phyloP scores from a whole-genome alignment of 495 filamentous ascomycete species.

The Amniculicola lignicola region DNA sequence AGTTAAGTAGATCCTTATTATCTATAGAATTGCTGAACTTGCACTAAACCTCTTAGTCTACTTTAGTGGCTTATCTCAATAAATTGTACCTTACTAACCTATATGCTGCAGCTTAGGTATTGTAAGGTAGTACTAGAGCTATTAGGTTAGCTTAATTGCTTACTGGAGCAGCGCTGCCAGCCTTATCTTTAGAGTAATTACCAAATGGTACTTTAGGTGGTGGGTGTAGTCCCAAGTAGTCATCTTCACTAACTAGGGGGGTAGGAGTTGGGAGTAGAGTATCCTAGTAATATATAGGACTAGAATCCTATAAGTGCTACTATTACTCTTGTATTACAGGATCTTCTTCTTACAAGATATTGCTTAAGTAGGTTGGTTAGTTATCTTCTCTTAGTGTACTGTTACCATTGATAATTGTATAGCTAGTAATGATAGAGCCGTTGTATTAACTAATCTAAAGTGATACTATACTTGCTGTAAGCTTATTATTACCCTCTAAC shows the following conservation, averaged over 20 bases:
- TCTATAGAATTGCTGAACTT: not conserved
- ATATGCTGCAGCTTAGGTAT: not conserved
- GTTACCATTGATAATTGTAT: not conserved
- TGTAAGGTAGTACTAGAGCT: not conserved
- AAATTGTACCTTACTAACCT: not conserved
- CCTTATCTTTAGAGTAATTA: not conserved
- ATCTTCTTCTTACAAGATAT: not conserved
- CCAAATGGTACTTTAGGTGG: not conserved
- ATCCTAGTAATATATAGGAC: not conserved
- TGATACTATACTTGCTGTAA: not conserved
- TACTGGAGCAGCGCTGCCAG: not conserved
- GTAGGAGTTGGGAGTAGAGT: not conserved
- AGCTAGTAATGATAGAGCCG: not conserved
- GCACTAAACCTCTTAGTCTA: not conserved
- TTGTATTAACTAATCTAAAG: not conserved
- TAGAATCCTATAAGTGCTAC: not conserved
- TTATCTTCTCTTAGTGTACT: not conserved
- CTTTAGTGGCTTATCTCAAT: not conserved
- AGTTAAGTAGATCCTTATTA: constrained; percentile 1
- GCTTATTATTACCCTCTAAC: not conserved
- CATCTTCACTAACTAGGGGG: not conserved
- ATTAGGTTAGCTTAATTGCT: not conserved
- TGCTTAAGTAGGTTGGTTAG: not conserved
- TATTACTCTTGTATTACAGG: not conserved
- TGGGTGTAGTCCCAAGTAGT: not conserved